These are phyloP conservation scores for Daldinia loculata DNA, from an alignment of 495 filamentous ascomycete genomes.

Conservation along the genomic window DNA sequence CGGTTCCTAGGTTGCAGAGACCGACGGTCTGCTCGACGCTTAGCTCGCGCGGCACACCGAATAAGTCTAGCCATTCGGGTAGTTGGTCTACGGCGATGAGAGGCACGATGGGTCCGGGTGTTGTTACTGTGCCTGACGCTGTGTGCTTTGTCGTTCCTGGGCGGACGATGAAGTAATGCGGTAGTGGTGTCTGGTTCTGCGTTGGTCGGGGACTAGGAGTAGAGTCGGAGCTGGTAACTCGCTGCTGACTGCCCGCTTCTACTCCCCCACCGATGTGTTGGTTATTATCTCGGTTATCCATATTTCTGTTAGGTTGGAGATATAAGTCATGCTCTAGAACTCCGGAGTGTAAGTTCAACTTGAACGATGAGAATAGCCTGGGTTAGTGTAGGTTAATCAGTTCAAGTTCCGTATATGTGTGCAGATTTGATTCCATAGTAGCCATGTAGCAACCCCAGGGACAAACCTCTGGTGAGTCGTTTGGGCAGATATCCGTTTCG, in stretches of 20 bases:
- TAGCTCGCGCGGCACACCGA: conserved; percentile 52
- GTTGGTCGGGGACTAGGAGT: neutral
- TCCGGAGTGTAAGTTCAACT: neutral
- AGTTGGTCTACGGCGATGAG: conserved; percentile 58
- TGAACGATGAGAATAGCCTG: neutral
- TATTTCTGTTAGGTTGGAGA: neutral
- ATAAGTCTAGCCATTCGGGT: conserved; percentile 50
- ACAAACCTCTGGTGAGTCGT: conserved; percentile 6
- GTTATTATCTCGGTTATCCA: neutral
- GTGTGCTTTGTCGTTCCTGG: conserved; percentile 32
- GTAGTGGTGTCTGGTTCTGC: conserved; percentile 24
- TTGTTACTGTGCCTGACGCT: conserved; percentile 24
- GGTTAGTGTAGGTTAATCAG: neutral
- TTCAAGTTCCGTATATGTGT: conserved; percentile 3
- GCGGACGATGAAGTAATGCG: conserved; percentile 52
- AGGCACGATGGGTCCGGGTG: conserved; percentile 51
- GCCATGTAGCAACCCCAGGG: neutral
- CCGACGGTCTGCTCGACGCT: conserved; percentile 48
- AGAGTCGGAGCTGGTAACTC: neutral
- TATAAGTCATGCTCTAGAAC: conserved; percentile 4
- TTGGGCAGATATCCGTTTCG: conserved; percentile 13
- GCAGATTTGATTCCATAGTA: neutral
- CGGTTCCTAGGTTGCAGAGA: conserved; percentile 51
- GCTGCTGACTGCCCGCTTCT: neutral
- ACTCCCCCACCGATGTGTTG: neutral